Conservation (phyloP, 1,284 basidiomycete genomes). For the Cystobasidium sp. region DNA sequence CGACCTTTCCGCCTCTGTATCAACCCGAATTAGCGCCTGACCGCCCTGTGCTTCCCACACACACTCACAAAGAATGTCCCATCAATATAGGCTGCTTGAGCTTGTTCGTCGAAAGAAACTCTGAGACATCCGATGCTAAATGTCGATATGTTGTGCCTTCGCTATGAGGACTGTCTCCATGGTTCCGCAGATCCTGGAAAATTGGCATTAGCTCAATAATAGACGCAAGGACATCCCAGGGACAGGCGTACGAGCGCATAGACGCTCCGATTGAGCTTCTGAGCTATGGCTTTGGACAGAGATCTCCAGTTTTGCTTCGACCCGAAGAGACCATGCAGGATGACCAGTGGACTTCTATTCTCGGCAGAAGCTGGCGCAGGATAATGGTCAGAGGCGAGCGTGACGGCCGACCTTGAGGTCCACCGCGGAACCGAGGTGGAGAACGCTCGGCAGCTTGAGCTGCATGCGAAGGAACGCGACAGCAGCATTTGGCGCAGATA, state of each 20-base stretch:
- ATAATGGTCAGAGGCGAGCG: slow-evolving; percentile 43
- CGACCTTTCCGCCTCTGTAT: slow-evolving; percentile 81
- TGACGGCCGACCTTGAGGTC: slow-evolving; percentile 12
- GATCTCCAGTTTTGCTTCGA: slow-evolving; percentile 80
- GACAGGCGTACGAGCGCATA: slow-evolving; percentile 68
- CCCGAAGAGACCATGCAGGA: slow-evolving; percentile 59
- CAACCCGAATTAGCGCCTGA: not conserved
- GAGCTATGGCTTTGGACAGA: slow-evolving; percentile 68
- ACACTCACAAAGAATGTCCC: slow-evolving; percentile 79
- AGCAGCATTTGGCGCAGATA: not conserved
- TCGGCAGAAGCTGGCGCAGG: slow-evolving; percentile 9
- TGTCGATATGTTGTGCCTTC: slow-evolving; percentile 69
- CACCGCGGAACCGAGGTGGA: not conserved
- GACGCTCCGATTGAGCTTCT: slow-evolving; percentile 66
- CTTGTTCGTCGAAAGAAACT: slow-evolving; percentile 58
- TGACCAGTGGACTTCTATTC: slow-evolving; percentile 48
- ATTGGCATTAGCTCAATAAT: not conserved
- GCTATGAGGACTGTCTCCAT: slow-evolving; percentile 75
- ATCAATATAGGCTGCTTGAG: slow-evolving; percentile 68
- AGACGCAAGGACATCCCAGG: not conserved
- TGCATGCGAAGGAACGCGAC: not conserved
- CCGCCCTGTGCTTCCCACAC: not conserved
- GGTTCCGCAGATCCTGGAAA: slow-evolving; percentile 80
- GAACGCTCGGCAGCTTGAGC: not conserved
- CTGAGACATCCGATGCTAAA: slow-evolving; percentile 66